Evolutionary conservation across 2,329 filamentous ascomycete genomes (phyloP), one percentile per base, ranked within the genome.

Genomic region (Colletotrichum aenigma): DNA sequence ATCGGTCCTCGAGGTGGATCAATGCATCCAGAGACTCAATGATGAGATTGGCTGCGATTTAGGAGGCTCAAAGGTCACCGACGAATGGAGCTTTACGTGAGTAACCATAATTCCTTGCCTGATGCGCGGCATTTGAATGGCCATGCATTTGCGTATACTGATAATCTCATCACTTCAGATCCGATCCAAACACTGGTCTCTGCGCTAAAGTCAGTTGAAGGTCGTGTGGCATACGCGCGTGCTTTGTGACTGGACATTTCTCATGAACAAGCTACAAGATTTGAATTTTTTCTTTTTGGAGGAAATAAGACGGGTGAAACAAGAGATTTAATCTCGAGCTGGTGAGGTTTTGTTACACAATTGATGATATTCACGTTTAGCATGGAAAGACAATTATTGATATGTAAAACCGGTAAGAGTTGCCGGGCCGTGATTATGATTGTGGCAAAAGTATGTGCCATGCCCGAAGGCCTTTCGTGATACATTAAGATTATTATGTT

Each of bases 171-270:
- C 43, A 52, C 2, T 24, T 7, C n/a, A 65, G 62, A 4, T 65
- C 62, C 2, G 62, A 65, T 16, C 62, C 62, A 30, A 65, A 48
- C 9, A 43, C 24, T 16, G 62, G 62, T 6, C n/a, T 38, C 7
- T 65, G 62, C 24, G 21, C 43, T 7, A 4, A 52, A 52, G 21
- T 7, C 26, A 18, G 16, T 18, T 52, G 12, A 52, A 21, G n/a
- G 6, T 21, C 12, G 3, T 2, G 12, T 21, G n/a, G n/a, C 2
- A 52, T 0, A 3, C 2, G n/a, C 2, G 12, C 3, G n/a, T 3
- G n/a, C 6, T 13, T 7, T 21, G n/a, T 52, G 43, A 24, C n/a
- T 21, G 43, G 6, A 7, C 6, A 7, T 24, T 52, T 24, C 2
- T 3, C 6, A 52, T 13, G n/a, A 7, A 52, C 6, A 1, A 52